A percentile compares a stretch with the other conserved stretches of the same genome.
These are phyloP conservation scores for Coemansia nantahalensis DNA, from an alignment of 192 early-diverging fungal genomes.

Conservation along the genomic window DNA sequence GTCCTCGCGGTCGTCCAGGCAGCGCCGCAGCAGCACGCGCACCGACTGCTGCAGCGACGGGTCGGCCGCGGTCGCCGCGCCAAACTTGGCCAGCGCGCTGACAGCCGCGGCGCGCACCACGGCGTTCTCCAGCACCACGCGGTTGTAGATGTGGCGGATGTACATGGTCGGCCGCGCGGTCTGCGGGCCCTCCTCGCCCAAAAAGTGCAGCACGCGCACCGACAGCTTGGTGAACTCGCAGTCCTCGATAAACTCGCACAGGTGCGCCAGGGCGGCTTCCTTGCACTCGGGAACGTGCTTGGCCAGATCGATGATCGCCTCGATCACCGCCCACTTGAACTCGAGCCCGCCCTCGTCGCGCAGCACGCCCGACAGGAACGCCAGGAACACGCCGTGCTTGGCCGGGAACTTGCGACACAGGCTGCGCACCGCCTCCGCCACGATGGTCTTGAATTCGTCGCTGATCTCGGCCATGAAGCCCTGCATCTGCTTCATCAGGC, in stretches of 20 bases:
- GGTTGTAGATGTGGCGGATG: constrained; percentile 99
- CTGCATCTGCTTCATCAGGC: constrained; percentile 98
- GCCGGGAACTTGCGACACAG: constrained; percentile 94
- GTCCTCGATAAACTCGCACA: constrained; percentile 99
- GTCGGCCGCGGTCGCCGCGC: constrained; percentile 76
- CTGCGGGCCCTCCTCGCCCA: constrained; percentile 92
- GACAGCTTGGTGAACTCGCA: constrained; percentile 99
- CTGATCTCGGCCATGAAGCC: constrained; percentile 98
- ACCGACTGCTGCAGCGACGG: constrained; percentile 67
- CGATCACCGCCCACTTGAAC: constrained; percentile 94
- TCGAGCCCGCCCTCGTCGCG: constrained; percentile 98
- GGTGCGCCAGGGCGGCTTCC: constrained; percentile 88
- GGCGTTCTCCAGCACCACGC: constrained; percentile 96
- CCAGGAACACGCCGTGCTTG: constrained; percentile 92
- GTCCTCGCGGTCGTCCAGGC: constrained; percentile 96
- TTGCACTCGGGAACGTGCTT: constrained; percentile 91
- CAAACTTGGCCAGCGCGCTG: constrained; percentile 91
- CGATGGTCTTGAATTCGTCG: constrained; percentile 99
- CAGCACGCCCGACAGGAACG: constrained; percentile 87
- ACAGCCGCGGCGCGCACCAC: constrained; percentile 96
- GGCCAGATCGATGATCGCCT: constrained; percentile 96
- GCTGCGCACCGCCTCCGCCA: constrained; percentile 98
- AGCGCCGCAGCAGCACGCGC: constrained; percentile 85
- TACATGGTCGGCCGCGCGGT: constrained; percentile 91
- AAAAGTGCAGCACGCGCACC: constrained; percentile 93